Evolutionary conservation across 1,284 basidiomycete species (phyloP).

Genomic region (Austroboletus niveus): DNA sequence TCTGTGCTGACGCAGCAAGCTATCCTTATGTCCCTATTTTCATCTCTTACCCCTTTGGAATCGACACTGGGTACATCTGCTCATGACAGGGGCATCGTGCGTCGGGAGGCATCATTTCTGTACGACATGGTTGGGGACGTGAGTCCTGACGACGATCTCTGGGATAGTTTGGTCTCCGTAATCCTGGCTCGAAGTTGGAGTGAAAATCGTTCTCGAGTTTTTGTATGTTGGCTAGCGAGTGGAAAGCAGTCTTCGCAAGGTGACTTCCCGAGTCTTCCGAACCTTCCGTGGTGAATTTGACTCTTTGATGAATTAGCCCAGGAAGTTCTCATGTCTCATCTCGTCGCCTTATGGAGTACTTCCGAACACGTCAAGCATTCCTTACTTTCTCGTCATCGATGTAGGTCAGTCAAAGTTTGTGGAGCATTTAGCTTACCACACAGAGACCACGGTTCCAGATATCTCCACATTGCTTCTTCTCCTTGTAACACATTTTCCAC

Average conservation of each 20-base stretch:
- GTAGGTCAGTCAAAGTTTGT: conserved; percentile 39
- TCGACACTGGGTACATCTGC: conserved; percentile 28
- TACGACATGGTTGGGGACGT: conserved; percentile 48
- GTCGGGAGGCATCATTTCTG: conserved; percentile 51
- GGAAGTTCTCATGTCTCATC: conserved; percentile 44
- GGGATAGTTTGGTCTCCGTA: conserved; percentile 50
- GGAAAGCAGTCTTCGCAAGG: conserved; percentile 34
- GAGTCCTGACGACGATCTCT: conserved; percentile 45
- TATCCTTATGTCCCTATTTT: conserved; percentile 58
- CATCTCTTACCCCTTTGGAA: conserved; percentile 36
- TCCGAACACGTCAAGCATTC: conserved; percentile 72
- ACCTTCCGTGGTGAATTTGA: conserved; percentile 3
- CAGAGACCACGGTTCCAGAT: conserved; percentile 40
- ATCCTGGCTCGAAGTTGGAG: conserved; percentile 57
- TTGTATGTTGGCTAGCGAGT: conserved; percentile 63
- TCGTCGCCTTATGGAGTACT: conserved; percentile 62
- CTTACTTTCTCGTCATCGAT: conserved; percentile 63
- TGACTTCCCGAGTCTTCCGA: conserved; percentile 29
- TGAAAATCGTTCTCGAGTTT: conserved; percentile 55
- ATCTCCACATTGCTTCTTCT: conserved; percentile 71
- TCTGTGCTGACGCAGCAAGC: conserved; percentile 54
- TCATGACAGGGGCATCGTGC: conserved; percentile 43
- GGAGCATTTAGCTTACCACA: not conserved
- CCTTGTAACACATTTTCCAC: conserved; percentile 56
- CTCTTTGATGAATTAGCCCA: conserved; percentile 38